These are phyloP conservation scores for Pterula multifida DNA, from an alignment of 1,284 basidiomycete species.

Conservation along the genomic window DNA sequence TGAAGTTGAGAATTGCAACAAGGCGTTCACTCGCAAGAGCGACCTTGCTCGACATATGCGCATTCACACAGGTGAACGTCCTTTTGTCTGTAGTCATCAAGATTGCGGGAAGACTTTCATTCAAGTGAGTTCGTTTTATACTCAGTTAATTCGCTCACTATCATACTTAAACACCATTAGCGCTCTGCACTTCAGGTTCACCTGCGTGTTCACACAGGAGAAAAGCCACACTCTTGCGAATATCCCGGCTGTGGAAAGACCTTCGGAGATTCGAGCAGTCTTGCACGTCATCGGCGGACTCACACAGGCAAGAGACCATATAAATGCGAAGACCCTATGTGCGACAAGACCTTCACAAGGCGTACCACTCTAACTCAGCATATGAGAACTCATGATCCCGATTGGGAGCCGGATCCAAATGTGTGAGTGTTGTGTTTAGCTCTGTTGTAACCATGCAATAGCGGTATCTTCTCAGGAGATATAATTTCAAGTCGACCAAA, in stretches of 20 bases:
- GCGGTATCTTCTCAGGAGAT: conserved; percentile 35
- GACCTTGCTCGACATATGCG: conserved; percentile 72
- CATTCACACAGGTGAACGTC: conserved; percentile 84
- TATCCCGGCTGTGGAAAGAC: conserved; percentile 75
- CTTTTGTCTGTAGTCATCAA: conserved; percentile 57
- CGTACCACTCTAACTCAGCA: conserved; percentile 70
- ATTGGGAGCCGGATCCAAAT: conserved; percentile 70
- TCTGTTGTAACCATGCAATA: conserved; percentile 8
- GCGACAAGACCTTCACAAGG: conserved; percentile 78
- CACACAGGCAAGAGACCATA: conserved; percentile 78
- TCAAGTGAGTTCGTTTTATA: conserved; percentile 36
- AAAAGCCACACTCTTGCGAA: conserved; percentile 81
- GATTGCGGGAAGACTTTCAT: conserved; percentile 80
- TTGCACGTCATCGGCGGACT: conserved; percentile 79
- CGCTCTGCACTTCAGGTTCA: conserved; percentile 81
- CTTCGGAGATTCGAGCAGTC: conserved; percentile 80
- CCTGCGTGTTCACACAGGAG: conserved; percentile 77
- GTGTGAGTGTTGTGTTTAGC: conserved; percentile 35
- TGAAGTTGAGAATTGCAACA: conserved; percentile 58
- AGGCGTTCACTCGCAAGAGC: conserved; percentile 65
- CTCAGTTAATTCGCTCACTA: conserved; percentile 6
- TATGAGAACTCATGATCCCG: conserved; percentile 73
- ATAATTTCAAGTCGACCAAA: conserved; percentile 63
- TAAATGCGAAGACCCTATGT: conserved; percentile 66
- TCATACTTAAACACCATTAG: no score